Conservation (phyloP, 2,329 filamentous ascomycete genomes). For the Sarocladium brachiariae region DNA sequence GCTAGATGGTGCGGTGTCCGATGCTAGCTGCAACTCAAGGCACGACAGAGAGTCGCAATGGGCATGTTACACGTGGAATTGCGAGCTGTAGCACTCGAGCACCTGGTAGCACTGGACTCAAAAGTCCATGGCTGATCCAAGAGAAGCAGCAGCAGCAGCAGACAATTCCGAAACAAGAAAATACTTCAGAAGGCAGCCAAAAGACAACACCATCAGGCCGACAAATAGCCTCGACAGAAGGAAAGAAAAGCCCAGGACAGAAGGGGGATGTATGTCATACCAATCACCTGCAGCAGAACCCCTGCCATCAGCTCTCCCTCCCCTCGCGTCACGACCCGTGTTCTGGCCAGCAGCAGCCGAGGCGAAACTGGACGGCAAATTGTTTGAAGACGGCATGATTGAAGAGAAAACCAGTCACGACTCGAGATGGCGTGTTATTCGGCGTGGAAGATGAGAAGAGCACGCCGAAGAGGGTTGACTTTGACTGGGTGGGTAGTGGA, state of each 20-base stretch:
- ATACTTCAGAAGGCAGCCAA: not conserved
- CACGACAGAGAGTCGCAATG: not conserved
- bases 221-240: not conserved
- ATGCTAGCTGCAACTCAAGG: not conserved
- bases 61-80: not conserved
- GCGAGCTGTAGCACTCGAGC: not conserved
- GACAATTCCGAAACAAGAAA: not conserved
- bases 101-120: not conserved
- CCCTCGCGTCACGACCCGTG: conserved; percentile 51
- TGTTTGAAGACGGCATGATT: conserved; percentile 54
- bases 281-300: conserved; percentile 60
- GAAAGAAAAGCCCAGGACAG: not conserved
- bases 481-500: not conserved
- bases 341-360: conserved; percentile 74
- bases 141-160: not conserved
- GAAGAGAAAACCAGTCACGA: conserved; percentile 12
- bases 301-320: conserved; percentile 51
- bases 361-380: conserved; percentile 77
- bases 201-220: conserved; percentile 12
- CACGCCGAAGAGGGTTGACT: not conserved
- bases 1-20: not conserved
- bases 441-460: not conserved
- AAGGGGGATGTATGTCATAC: conserved; percentile 42
- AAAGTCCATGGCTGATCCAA: not conserved
- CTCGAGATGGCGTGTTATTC: not conserved